Base-by-base conservation (phyloP, 2,329 filamentous ascomycete genomes). In the Drechmeria coniospora region DNA sequence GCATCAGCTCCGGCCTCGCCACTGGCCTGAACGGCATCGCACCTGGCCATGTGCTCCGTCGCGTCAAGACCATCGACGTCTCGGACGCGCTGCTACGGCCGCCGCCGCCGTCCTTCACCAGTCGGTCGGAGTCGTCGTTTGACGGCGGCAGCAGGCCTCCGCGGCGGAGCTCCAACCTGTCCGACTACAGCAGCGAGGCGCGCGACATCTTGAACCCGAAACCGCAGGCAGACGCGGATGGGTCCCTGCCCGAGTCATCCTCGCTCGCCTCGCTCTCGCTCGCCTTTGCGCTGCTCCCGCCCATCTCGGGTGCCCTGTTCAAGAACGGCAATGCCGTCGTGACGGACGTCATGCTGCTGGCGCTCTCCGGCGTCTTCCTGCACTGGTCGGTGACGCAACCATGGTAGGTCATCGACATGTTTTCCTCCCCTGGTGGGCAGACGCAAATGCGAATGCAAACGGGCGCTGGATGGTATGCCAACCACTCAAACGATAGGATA, bases 331-430 rank as follows among this genome's bases (percentile, higher is more conserved):
- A 76, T 40, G 70, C 77, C 1, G 65, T 94, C 35, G 72, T 86
- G 30, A 93, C 84, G 1, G 87, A 95, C 51, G 55, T 92, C 16
- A 77, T 90, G 41, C 61, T 95, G 19, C 56, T 95, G 18, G 73
- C 68, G 3, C 53, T 95, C 35, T 80, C 81, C 2, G 81, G 78
- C 4, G 67, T 94, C 24, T 92, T 94, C 44, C 60, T 95, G 35
- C 86, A 93, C 48, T 94, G 84, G 82, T 86, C 81, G 26, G 78
- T 94, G 23, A 77, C 82, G 31, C 63, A 90, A 39, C 87, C 87
- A 41, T 95, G 87, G 86, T 86, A 59, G n/a, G n/a, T n/a, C n/a
- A n/a, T n/a, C n/a, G n/a, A n/a, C n/a, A n/a, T n/a, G n/a, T n/a
- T n/a, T n/a, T n/a, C n/a, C n/a, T n/a, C n/a, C n/a, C n/a, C n/a